Evolutionary conservation across 768 basidiomycete species (phyloP).

Genomic region (Suillus subaureus): DNA sequence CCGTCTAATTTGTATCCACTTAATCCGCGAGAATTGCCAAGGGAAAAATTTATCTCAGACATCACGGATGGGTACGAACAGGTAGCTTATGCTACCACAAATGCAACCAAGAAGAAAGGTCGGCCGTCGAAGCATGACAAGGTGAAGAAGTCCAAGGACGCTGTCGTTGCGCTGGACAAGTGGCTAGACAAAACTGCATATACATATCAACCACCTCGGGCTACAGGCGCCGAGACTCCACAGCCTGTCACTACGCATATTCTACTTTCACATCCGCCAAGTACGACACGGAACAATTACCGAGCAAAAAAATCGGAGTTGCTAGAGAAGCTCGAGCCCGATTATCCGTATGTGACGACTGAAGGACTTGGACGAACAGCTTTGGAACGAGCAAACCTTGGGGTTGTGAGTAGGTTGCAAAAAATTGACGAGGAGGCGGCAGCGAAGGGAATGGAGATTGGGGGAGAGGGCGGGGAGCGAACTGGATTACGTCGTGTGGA

Average conservation of each 20-base stretch:
- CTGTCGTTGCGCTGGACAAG: slow-evolving; percentile 49
- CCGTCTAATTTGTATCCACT: slow-evolving; percentile 47
- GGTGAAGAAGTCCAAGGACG: slow-evolving; percentile 52
- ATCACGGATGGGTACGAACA: slow-evolving; percentile 12
- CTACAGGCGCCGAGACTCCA: slow-evolving; percentile 1
- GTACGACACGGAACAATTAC: slow-evolving; percentile 43
- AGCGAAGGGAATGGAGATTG: slow-evolving; percentile 41
- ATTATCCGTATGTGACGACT: slow-evolving; percentile 14
- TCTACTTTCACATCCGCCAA: slow-evolving; percentile 35
- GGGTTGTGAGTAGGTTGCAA: slow-evolving; percentile 54
- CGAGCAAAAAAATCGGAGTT: slow-evolving; percentile 43
- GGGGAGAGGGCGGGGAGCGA: slow-evolving; percentile 43
- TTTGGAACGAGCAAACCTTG: slow-evolving; percentile 48
- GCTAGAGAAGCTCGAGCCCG: slow-evolving; percentile 37
- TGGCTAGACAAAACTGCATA: slow-evolving; percentile 46
- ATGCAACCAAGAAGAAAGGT: slow-evolving; percentile 54
- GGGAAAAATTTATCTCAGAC: slow-evolving; percentile 61
- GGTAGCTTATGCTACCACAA: slow-evolving; percentile 7
- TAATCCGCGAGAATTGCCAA: slow-evolving; percentile 68
- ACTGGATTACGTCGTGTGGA: slow-evolving; percentile 52
- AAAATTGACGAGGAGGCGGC: slow-evolving; percentile 51
- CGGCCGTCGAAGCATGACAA: slow-evolving; percentile 66
- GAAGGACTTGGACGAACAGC: slow-evolving; percentile 28
- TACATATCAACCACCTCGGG: slow-evolving; percentile 17
- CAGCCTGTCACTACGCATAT: slow-evolving; percentile 31